Base-by-base conservation (phyloP, 805 yeast species). In the Saccharomycopsis schoenii region DNA sequence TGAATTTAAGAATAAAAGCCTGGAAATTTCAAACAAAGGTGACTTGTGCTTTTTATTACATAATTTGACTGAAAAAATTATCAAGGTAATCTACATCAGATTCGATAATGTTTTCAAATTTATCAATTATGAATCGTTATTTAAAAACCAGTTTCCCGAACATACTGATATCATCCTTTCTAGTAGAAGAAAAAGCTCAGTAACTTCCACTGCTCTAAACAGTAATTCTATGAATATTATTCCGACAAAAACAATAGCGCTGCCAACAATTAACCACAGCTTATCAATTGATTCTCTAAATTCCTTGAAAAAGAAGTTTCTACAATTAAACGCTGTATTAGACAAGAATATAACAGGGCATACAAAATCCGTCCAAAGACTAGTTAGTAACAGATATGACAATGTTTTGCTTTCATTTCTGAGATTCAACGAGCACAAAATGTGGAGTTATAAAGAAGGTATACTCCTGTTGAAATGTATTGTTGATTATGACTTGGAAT, bases 341-440 rank as follows among this genome's bases (percentile, higher is more conserved):
- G 73, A 77, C 25, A 79, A 84, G 64, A 84, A 86, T 66, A 81
- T 86, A 60, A 89, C 96, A 1, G 98, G 98, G 0, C 97, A 91
- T 69, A 80, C 83, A 60, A 91, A 91, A 68, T 88, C 97, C 0
- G 84, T 92, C 24, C 83, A 81, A 65, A 79, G 77, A 57, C 71
- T 92, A 2, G 74, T 82, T 17, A 82, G 91, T 66, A 86, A 96
- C 0, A 74, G 83, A 6, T 82, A 83, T 67, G 93, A 92, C 41
- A 74, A 77, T 34, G 79, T 87, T 0, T 70, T 85, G 63, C 70
- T 87, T 11, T 81, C 90, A 0, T 71, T 79, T 12, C 81, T 86
- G 8, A 73, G 90, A 64, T 86, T 84, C 66, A 80, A 80, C 52
- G 88, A 84, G 62, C 83, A 82, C 66, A 77, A 79, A 52, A 71